Evolutionary conservation across 495 filamentous ascomycete genomes (phyloP).

Genomic region (Trichoderma virens): DNA sequence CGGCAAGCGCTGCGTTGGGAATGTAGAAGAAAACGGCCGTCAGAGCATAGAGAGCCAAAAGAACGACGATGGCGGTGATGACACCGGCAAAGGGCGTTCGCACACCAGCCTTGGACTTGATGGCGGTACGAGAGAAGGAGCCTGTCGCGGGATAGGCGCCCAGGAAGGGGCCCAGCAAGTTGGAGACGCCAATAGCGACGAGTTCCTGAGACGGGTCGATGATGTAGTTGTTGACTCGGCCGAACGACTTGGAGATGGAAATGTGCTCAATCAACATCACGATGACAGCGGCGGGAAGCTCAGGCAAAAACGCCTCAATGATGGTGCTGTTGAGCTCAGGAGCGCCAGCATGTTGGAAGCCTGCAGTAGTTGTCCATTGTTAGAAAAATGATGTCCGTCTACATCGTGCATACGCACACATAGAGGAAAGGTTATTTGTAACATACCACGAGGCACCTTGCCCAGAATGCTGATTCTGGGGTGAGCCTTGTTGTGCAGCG

Average conservation of each 20-base stretch:
- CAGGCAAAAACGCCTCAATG: conserved; percentile 24
- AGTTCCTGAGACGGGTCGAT: conserved; percentile 48
- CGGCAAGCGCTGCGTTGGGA: conserved; percentile 35
- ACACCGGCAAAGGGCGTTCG: conserved; percentile 46
- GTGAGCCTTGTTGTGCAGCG: conserved; percentile 18
- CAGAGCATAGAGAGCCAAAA: conserved; percentile 45
- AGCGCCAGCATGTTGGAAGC: conserved; percentile 36
- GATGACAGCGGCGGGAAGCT: conserved; percentile 35
- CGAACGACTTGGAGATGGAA: conserved; percentile 48
- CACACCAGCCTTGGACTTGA: conserved; percentile 43
- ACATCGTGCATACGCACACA: too few species aligned
- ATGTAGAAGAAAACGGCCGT: conserved; percentile 47
- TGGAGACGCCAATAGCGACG: conserved; percentile 46
- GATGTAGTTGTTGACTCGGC: conserved; percentile 47
- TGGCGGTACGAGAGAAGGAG: conserved; percentile 44
- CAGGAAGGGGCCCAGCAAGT: conserved; percentile 45
- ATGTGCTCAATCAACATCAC: conserved; percentile 49
- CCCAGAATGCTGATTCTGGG: conserved; percentile 36
- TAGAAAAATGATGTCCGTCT: background rate
- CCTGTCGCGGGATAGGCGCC: conserved; percentile 46
- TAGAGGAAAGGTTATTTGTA: background rate
- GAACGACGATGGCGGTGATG: conserved; percentile 43
- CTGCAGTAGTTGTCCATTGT: conserved; percentile 14
- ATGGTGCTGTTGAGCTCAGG: conserved; percentile 28
- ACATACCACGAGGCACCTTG: conserved; percentile 35